Base-by-base conservation (phyloP, 352 stramenopile genomes). In the Phytopythium kandeliae region DNA sequence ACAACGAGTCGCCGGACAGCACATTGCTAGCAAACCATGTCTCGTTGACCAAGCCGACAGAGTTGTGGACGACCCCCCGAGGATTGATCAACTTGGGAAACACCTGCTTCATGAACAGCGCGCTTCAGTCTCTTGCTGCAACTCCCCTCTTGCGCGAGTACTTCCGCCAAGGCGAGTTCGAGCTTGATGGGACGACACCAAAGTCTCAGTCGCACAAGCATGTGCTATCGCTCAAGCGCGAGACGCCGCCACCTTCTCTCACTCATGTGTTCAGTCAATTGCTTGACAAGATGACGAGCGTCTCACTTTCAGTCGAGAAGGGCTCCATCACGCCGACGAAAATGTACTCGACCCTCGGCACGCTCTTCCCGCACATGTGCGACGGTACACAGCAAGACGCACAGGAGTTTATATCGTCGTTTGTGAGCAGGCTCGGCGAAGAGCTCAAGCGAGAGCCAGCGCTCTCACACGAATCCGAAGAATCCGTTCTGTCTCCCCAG, bases 321-420 rank as follows among this genome's bases (percentile, higher is more conserved):
- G 60, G 58, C 7, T 69, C 51, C 6, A 40, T 75, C 7, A 65
- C 58, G 0, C 62, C 59, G 0, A 60, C 73, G 37, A 57, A 40
- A 10, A 51, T 51, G 45, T 51, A 51, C 22, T 26, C 22, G 19
- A 67, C 79, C 3, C 62, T 98, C 15, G 65, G 62, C 10, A 65
- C 62, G 22, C 79, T 97, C 40, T 86, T 93, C 30, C 79, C 83
- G 2, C 70, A 97, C 36, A 97, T 99, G 58, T 57, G 63, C 13
- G 95, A 97, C 13, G 84, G 92, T 48, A 78, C 83, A 8, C 96
- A 99, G 67, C 96, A 99, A 54, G 97, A 99, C 63, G 84, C 90
- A 3, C 91, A 99, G 58, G 97, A 99, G 58, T 84, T 98, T 13
- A 63, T 99, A 0, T 68, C 71, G 1, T 95, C 86, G 25, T 61